Conservation (phyloP, 164 flowering plant species). For the Chloranthus sessilifolius region DNA sequence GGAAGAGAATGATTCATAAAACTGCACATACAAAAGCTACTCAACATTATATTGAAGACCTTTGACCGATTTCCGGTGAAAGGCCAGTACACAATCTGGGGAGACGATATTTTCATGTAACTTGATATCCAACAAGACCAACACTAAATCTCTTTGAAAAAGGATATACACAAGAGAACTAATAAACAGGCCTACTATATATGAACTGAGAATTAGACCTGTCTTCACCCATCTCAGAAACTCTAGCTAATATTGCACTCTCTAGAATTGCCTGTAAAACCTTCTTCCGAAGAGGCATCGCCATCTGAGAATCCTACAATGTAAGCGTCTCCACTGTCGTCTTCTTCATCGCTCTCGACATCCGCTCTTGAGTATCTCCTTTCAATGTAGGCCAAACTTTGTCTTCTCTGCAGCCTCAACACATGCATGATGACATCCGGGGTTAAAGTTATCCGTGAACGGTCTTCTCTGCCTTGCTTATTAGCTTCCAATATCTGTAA, state of each 20-base stretch:
- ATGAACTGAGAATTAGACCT: too few species aligned
- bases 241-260: constrained; percentile 55
- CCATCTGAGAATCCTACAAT: constrained; percentile 29
- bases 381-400: constrained; percentile 35
- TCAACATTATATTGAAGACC: too few species aligned
- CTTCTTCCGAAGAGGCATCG: constrained; percentile 38
- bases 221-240: too few species aligned
- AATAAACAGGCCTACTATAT: too few species aligned
- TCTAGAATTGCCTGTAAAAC: constrained; percentile 22
- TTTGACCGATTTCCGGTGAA: too few species aligned
- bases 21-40: too few species aligned
- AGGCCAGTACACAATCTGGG: too few species aligned
- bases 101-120: too few species aligned
- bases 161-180: too few species aligned
- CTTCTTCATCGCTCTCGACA: constrained; percentile 47
- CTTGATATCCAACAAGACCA: too few species aligned
- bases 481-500: constrained; percentile 62
- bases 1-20: too few species aligned
- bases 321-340: constrained; percentile 28
- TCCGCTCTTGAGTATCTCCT: constrained; percentile 38
- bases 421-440: constrained; percentile 72
- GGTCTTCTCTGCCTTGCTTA: constrained; percentile 48
- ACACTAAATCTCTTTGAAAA: too few species aligned
- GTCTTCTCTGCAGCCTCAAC: constrained; percentile 56
- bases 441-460: constrained; percentile 37